These are phyloP conservation scores for Theobroma cacao DNA, from an alignment of 345 rosid genomes.

Conservation along the genomic window DNA sequence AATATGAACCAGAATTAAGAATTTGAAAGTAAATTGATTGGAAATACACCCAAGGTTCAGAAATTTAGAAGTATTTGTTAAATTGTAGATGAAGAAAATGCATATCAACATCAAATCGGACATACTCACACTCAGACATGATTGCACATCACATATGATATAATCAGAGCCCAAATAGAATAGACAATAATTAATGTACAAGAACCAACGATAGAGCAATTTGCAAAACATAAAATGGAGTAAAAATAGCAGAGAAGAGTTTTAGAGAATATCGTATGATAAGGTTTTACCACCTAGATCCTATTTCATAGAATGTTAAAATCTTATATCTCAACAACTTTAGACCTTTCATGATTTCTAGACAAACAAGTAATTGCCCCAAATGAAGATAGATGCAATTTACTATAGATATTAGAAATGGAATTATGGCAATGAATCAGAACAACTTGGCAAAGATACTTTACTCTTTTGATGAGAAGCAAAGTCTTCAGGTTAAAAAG, in stretches of 20 bases:
- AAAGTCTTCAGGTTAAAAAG: neutral
- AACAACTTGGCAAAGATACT: neutral
- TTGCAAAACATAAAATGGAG: neutral
- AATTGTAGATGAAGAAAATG: neutral
- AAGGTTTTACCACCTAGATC: neutral
- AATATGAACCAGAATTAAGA: slow-evolving; percentile 6
- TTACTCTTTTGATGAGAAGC: neutral
- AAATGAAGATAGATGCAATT: too few species aligned
- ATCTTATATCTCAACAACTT: neutral
- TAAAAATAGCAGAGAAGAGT: neutral
- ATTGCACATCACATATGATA: too few species aligned
- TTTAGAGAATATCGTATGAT: neutral
- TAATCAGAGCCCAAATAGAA: neutral
- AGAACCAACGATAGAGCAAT: neutral
- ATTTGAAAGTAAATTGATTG: slow-evolving; percentile 3
- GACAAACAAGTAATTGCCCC: neutral
- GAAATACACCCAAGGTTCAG: neutral
- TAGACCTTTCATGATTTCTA: neutral
- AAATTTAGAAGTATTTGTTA: neutral
- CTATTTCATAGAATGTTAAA: neutral
- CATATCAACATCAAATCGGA: neutral
- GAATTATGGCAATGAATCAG: neutral
- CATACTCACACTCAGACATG: too few species aligned
- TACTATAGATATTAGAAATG: too few species aligned
- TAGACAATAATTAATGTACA: neutral